Evolutionary conservation across 495 filamentous ascomycete species (phyloP), one percentile per base, ranked within the genome.

Genomic region (Penicillium fimorum): DNA sequence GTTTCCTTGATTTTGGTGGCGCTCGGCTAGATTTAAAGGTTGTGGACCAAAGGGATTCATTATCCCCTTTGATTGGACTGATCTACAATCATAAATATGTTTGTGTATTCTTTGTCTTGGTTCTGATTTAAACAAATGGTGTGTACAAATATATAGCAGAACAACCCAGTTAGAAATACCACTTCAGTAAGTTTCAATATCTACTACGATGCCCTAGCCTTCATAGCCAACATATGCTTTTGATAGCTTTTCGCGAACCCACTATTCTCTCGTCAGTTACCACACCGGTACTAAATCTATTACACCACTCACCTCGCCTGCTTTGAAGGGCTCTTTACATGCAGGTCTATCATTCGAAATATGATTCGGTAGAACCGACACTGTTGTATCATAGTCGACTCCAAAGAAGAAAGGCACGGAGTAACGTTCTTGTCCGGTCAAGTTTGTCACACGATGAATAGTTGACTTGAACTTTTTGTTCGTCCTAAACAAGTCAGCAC

Each of bases 391-490:
- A 43, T 74, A 72, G 41, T 67, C 60, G 2, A 70, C 59, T 0
- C 70, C 68, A 50, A 79, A 76, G 64, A 81, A 81, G 50, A 81
- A 78, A 0, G 81, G 75, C 6, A 79, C 68, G 4, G 76, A 77
- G 56, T 76, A 80, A 17, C 79, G 68, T 38, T 80, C 72, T 6
- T 68, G 60, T 2, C 71, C 71, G 1, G 74, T 71, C 3, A 73
- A 56, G 63, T 81, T 82, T n/a, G 74, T 67, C 0, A 79, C 80
- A 1, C 80, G 75, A 49, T 83, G 79, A 7, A 77, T 57, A 4
- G 76, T 78, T n/a, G 74, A 77, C 44, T 68, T 69, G 56, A 82
- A 83, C 29, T 55, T 67, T 35, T 68, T 65, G 32, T 73, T 73
- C 10, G 79, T 71, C 69, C 69, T 71, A 33, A 5, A 22, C 0